phyloP scores from a whole-genome alignment of 306 rosid species.

The Sechiopsis laciniata region DNA sequence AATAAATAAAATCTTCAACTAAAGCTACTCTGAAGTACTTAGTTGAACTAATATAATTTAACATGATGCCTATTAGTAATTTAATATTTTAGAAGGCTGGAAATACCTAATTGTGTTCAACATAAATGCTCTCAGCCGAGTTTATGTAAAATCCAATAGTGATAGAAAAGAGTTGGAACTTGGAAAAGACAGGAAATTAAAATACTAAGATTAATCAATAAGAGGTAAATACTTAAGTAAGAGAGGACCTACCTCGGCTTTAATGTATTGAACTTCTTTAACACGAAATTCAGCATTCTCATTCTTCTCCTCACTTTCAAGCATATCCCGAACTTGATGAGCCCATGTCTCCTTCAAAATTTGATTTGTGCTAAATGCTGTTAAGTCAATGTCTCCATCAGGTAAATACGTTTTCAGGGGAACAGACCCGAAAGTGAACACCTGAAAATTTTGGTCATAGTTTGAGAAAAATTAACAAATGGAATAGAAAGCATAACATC shows the following conservation, averaged over 20 bases:
- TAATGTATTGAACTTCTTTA: slow-evolving; percentile 97
- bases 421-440: slow-evolving; percentile 92
- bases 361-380: slow-evolving; percentile 78
- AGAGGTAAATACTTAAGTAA: slow-evolving; percentile 18
- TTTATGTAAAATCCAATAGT: neutral
- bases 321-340: slow-evolving; percentile 88
- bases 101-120: slow-evolving; percentile 7
- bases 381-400: slow-evolving; percentile 97
- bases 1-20: neutral
- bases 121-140: neutral
- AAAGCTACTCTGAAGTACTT: neutral
- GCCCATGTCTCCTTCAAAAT: slow-evolving; percentile 88
- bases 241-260: slow-evolving; percentile 76
- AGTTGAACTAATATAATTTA: neutral
- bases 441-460: slow-evolving; percentile 45
- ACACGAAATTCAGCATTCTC: slow-evolving; percentile 86
- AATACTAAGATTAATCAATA: slow-evolving; percentile 2
- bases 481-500: neutral
- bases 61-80: neutral
- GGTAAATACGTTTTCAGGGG: slow-evolving; percentile 97
- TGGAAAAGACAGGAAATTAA: neutral
- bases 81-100: neutral
- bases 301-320: slow-evolving; percentile 84
- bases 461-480: neutral
- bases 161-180: neutral